Percentiles rank a stretch among this genome's conserved stretches.
These are phyloP conservation scores for Globisporangium rhizosaccharum DNA, from an alignment of 352 stramenopile species.

Conservation along the genomic window DNA sequence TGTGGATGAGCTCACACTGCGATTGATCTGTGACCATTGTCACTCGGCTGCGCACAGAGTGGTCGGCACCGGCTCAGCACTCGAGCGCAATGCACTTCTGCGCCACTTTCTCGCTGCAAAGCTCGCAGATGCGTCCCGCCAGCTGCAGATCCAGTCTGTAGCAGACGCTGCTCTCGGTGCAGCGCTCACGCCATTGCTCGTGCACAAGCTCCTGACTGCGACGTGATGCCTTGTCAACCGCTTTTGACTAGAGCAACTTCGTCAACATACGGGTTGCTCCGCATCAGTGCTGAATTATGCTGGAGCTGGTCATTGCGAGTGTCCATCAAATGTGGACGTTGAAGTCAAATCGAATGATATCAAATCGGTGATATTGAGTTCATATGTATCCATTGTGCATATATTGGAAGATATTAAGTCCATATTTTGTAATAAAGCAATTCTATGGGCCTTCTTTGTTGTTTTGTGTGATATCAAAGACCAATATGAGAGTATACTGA, in stretches of 20 bases:
- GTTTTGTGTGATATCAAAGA: too few relatives aligned
- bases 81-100: conserved; percentile 59
- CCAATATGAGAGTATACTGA: too few relatives aligned
- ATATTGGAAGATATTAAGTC: too few relatives aligned
- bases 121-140: conserved; percentile 24
- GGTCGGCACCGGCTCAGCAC: conserved; percentile 68
- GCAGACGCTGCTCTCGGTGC: conserved; percentile 57
- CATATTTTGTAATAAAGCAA: too few relatives aligned
- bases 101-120: conserved; percentile 37
- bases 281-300: neutral
- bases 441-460: too few relatives aligned
- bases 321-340: too few relatives aligned
- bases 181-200: conserved; percentile 30
- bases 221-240: neutral
- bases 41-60: conserved; percentile 25
- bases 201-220: neutral
- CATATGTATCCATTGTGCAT: too few relatives aligned
- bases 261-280: too few relatives aligned
- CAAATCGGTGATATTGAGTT: too few relatives aligned
- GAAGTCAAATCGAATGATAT: too few relatives aligned
- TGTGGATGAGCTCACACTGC: conserved; percentile 4
- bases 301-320: neutral
- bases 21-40: neutral
- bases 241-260: too few relatives aligned
- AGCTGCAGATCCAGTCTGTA: conserved; percentile 38